Percentiles rank a stretch among this genome's conserved stretches.
phyloP scores from a whole-genome alignment of 495 filamentous ascomycete genomes.

The Podospora anserina region DNA sequence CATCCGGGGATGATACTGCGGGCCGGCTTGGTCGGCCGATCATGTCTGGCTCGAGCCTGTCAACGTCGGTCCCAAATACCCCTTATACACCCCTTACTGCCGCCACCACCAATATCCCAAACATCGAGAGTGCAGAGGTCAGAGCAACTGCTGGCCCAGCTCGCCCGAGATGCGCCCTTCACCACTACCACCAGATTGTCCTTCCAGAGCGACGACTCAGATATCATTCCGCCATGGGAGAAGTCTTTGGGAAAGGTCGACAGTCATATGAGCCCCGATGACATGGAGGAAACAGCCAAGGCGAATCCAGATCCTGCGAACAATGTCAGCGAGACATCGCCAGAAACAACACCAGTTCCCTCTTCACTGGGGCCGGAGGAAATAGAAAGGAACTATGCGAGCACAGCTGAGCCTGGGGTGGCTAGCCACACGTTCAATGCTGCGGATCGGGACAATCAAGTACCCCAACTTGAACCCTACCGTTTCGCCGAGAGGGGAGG shows the following conservation, averaged over 20 bases:
- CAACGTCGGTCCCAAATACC: conserved; percentile 8
- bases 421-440: background rate
- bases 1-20: conserved; percentile 18
- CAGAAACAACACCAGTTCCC: background rate
- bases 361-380: background rate
- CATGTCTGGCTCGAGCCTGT: conserved; percentile 16
- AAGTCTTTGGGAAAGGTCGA: background rate
- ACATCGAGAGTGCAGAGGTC: background rate
- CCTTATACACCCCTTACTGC: conserved; percentile 9
- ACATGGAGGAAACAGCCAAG: conserved; percentile 35
- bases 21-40: conserved; percentile 20
- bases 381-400: background rate
- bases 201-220: background rate
- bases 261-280: conserved; percentile 25
- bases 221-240: background rate
- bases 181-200: background rate
- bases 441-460: background rate
- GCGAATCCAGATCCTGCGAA: background rate
- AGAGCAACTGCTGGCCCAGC: background rate
- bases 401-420: background rate
- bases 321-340: background rate
- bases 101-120: background rate
- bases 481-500: background rate
- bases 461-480: background rate
- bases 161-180: background rate